Evolutionary conservation across 345 rosid species (phyloP).

Genomic region (Carallia pectinifolia): DNA sequence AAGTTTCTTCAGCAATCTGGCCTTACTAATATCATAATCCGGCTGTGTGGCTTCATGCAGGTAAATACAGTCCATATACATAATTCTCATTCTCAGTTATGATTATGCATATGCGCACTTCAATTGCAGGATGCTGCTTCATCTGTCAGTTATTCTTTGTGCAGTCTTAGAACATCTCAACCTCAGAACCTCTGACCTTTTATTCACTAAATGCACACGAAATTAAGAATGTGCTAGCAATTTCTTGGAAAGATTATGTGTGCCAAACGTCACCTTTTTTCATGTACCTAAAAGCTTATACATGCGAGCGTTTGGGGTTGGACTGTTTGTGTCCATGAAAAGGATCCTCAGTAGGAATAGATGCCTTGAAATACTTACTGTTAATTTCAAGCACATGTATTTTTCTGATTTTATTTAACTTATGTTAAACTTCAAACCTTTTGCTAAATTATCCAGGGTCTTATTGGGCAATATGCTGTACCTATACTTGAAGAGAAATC

Average conservation of each 20-base stretch:
- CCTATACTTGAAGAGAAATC: conserved; percentile 94
- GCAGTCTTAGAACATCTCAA: neutral
- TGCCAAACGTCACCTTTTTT: neutral
- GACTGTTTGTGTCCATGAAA: neutral
- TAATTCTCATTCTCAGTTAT: neutral
- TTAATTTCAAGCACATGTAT: neutral
- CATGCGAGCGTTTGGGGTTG: neutral
- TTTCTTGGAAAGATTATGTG: neutral
- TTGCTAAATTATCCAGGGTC: conserved; percentile 50
- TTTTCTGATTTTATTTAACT: neutral
- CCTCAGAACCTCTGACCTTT: no score
- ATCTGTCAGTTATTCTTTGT: neutral
- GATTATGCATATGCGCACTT: neutral
- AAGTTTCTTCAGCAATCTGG: conserved; percentile 81
- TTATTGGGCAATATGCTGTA: conserved; percentile 94
- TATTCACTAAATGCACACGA: neutral
- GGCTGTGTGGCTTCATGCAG: conserved; percentile 95
- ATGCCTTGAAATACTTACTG: neutral
- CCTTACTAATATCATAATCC: conserved; percentile 59
- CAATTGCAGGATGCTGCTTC: no score
- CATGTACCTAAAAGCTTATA: neutral
- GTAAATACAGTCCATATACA: conserved; percentile 36
- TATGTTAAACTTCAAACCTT: neutral
- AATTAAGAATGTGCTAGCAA: neutral
- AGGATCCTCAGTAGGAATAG: neutral